Percentiles rank a stretch among this genome's conserved stretches.
Evolutionary conservation across 441 rosid species (phyloP).

Genomic region (Bruguiera hainesii): DNA sequence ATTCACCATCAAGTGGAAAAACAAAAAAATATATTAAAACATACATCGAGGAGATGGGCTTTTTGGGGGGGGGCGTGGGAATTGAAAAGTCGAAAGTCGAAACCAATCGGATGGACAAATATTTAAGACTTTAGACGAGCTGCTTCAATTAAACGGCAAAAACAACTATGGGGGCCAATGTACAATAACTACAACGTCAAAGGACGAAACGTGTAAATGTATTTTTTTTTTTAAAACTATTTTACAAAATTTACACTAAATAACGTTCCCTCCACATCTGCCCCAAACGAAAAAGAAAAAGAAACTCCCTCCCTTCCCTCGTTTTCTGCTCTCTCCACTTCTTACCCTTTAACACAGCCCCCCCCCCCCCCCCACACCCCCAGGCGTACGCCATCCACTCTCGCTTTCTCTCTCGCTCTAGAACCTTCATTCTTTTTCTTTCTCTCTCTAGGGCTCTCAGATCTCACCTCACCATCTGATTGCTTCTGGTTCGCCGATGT

Average conservation of each 20-base stretch:
- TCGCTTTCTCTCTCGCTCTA: slow-evolving; percentile 24
- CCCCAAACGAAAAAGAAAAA: slow-evolving; percentile 43
- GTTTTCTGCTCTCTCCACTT: slow-evolving; percentile 36
- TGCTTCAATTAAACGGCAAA: no score
- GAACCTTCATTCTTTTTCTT: slow-evolving; percentile 5
- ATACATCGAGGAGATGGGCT: no score
- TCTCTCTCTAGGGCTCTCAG: slow-evolving; percentile 10
- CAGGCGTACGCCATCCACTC: neutral
- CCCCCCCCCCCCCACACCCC: neutral
- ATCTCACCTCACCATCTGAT: neutral
- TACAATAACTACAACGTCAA: neutral
- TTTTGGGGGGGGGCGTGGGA: no score
- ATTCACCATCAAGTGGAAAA: no score
- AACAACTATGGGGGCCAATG: neutral
- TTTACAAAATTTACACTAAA: neutral
- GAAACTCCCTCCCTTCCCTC: slow-evolving; percentile 83
- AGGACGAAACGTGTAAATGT: no score
- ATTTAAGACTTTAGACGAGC: no score
- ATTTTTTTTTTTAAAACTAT: neutral
- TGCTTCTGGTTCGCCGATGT: slow-evolving; percentile 22
- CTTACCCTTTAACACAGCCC: slow-evolving; percentile 10
- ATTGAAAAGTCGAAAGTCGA: no score
- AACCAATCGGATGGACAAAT: no score
- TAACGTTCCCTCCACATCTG: slow-evolving; percentile 76
- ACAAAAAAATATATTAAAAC: no score